These are phyloP conservation scores for Galeopsis tetrahit DNA, from an alignment of 257 asterid species.

Conservation along the genomic window DNA sequence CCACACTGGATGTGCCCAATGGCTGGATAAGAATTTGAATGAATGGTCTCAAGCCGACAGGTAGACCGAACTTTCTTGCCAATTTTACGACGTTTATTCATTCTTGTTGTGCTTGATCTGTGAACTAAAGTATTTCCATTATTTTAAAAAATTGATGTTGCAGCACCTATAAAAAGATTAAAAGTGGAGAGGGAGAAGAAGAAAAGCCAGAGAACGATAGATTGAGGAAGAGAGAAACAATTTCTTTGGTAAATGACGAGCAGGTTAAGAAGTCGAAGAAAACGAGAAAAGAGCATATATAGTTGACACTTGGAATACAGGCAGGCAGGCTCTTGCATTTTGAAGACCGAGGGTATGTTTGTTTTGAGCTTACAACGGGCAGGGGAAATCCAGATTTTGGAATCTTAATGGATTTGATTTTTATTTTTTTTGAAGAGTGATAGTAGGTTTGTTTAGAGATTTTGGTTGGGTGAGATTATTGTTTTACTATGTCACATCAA, in stretches of 20 bases:
- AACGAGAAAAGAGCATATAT: slow-evolving; percentile 42
- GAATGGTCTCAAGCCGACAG: slow-evolving; percentile 66
- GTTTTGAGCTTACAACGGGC: too few species aligned
- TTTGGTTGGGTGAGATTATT: too few species aligned
- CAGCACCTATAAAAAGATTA: slow-evolving; percentile 51
- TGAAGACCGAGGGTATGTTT: too few species aligned
- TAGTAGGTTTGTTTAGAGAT: too few species aligned
- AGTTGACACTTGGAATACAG: too few species aligned
- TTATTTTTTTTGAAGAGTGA: too few species aligned
- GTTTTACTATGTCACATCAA: too few species aligned
- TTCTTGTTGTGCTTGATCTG: background rate
- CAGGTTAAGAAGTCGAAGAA: slow-evolving; percentile 48
- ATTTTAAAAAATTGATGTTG: slow-evolving; percentile 20
- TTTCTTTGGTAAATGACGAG: slow-evolving; percentile 27
- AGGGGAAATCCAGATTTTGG: too few species aligned
- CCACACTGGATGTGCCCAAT: slow-evolving; percentile 64
- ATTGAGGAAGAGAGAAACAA: slow-evolving; percentile 32
- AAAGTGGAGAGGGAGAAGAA: slow-evolving; percentile 26
- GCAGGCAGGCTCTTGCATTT: too few species aligned
- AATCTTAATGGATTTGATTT: too few species aligned
- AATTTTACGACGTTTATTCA: slow-evolving; percentile 2
- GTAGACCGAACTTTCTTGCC: slow-evolving; percentile 36
- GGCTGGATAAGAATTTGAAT: slow-evolving; percentile 68
- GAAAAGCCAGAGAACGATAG: slow-evolving; percentile 32
- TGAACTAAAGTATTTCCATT: background rate